Percentiles rank a stretch among this genome's conserved stretches.
Conservation (phyloP, 108 stramenopile species). For the Cylindrotheca fusiformis region DNA sequence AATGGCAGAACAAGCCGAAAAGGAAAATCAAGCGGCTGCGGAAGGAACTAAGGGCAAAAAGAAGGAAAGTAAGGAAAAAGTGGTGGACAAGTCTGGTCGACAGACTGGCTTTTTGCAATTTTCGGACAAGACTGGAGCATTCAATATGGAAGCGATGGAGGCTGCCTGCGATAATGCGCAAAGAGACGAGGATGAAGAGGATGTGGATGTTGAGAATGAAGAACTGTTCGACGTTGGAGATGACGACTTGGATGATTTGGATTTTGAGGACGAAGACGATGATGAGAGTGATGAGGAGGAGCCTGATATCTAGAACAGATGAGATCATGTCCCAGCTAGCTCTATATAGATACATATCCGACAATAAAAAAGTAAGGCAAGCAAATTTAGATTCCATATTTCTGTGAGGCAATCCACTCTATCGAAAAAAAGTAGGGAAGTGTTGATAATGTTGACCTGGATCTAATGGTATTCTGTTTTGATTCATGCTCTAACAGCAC, state of each 20-base stretch:
- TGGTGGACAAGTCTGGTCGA: constrained; percentile 56
- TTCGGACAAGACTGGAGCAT: constrained; percentile 55
- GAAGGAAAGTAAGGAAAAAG: constrained; percentile 31
- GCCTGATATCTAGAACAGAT: too few relatives aligned
- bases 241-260: constrained; percentile 74
- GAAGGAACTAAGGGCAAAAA: constrained; percentile 19
- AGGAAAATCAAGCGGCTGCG: constrained; percentile 35
- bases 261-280: constrained; percentile 68
- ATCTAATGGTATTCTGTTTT: too few relatives aligned
- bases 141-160: constrained; percentile 79
- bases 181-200: constrained; percentile 57
- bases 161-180: constrained; percentile 73
- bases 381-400: too few relatives aligned
- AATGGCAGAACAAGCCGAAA: constrained; percentile 45
- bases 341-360: too few relatives aligned
- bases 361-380: too few relatives aligned
- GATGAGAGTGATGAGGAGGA: constrained; percentile 60
- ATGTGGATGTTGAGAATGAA: constrained; percentile 55
- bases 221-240: constrained; percentile 81
- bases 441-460: neutral
- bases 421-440: too few relatives aligned
- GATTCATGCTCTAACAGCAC: constrained; percentile 23
- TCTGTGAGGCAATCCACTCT: too few relatives aligned
- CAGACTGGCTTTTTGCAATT: constrained; percentile 76
- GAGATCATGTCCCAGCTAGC: too few relatives aligned